Conservation (phyloP, 2,329 filamentous ascomycete species). For the Rhynchosporium graminicola region DNA sequence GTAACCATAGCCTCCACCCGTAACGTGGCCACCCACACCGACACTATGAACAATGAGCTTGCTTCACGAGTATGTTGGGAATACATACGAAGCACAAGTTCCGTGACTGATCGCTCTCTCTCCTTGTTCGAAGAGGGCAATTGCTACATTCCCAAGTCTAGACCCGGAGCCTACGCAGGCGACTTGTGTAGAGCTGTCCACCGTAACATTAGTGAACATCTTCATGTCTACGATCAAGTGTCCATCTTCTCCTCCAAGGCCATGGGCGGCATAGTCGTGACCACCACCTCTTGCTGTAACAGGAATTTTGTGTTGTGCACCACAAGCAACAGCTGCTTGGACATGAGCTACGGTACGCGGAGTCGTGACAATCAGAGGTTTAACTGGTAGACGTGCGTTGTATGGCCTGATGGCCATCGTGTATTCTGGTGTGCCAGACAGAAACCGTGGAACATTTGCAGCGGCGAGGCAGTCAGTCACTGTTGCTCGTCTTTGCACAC, state of each 20-base stretch:
- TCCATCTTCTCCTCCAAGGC: constrained; percentile 51
- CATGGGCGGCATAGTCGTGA: constrained; percentile 53
- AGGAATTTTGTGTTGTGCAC: constrained; percentile 44
- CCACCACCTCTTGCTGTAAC: constrained; percentile 55
- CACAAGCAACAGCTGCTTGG: constrained; percentile 50
- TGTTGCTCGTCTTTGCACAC: constrained; percentile 12
- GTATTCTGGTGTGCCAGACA: constrained; percentile 21
- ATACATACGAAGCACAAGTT: constrained; percentile 44
- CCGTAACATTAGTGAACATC: constrained; percentile 53
- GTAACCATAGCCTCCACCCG: constrained; percentile 29
- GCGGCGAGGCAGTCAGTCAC: constrained; percentile 23
- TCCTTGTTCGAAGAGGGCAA: constrained; percentile 41
- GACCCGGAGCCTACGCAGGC: constrained; percentile 45
- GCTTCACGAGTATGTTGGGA: background rate
- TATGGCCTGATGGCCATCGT: constrained; percentile 27
- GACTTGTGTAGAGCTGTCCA: constrained; percentile 44
- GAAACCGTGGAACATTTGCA: constrained; percentile 24
- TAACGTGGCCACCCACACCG: constrained; percentile 26
- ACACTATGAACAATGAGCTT: constrained; percentile 16
- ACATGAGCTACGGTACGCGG: constrained; percentile 37
- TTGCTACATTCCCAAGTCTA: constrained; percentile 47
- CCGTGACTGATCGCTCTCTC: constrained; percentile 46
- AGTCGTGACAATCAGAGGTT: constrained; percentile 16
- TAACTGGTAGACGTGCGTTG: constrained; percentile 30
- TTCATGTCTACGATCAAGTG: constrained; percentile 56